Conservation (phyloP, 2,329 filamentous ascomycete species). For the Diaporthe australafricana region DNA sequence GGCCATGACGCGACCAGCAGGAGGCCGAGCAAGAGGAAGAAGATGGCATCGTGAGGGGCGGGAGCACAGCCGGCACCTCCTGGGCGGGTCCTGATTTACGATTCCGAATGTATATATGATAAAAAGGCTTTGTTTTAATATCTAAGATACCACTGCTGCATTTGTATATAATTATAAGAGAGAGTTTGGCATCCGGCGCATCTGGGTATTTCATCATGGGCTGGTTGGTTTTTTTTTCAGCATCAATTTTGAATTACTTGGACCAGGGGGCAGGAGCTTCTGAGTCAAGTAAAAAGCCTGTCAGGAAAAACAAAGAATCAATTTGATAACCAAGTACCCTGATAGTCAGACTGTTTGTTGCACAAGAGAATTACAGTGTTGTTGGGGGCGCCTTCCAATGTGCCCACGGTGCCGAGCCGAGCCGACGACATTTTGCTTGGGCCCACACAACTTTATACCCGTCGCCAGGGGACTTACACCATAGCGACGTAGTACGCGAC, state of each 20-base stretch:
- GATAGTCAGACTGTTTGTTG: not conserved
- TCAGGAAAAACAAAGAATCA: too few species aligned
- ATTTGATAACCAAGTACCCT: not conserved
- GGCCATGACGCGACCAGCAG: conserved; percentile 50
- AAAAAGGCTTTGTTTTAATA: conserved; percentile 5
- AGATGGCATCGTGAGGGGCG: conserved; percentile 42
- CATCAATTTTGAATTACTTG: not conserved
- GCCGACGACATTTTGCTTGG: conserved; percentile 23
- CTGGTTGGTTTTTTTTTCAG: not conserved
- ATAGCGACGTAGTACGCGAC: not conserved
- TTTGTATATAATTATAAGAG: not conserved
- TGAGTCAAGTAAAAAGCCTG: too few species aligned
- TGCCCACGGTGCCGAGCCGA: conserved; percentile 16
- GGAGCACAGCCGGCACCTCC: not conserved
- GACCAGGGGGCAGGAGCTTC: too few species aligned
- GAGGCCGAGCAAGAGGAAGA: conserved; percentile 62
- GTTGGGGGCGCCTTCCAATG: too few species aligned
- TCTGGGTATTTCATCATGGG: not conserved
- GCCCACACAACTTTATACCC: not conserved
- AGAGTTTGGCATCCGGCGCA: too few species aligned
- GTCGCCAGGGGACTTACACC: conserved; percentile 7
- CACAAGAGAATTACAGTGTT: not conserved
- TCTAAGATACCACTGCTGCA: conserved; percentile 26
- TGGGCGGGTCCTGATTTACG: not conserved
- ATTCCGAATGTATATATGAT: not conserved